Percentiles rank a stretch among this genome's conserved stretches.
phyloP scores from a whole-genome alignment of 345 rosid genomes.

The Linum trigynum region DNA sequence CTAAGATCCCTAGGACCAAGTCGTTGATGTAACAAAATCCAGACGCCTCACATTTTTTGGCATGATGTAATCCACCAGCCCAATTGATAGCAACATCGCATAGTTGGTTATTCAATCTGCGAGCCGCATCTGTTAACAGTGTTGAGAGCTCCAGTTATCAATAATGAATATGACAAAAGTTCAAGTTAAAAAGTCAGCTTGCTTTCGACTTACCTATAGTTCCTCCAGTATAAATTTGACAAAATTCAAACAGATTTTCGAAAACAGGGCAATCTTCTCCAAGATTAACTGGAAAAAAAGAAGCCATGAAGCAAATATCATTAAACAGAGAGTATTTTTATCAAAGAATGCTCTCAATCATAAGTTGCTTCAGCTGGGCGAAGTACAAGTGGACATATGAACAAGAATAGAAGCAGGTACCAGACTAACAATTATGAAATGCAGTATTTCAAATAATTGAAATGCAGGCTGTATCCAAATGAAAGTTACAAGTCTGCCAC shows the following conservation, averaged over 20 bases:
- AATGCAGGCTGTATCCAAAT: too few species aligned
- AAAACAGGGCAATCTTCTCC: constrained; percentile 99
- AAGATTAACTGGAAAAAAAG: constrained; percentile 54
- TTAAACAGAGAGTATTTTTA: neutral
- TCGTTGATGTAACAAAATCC: constrained; percentile 98
- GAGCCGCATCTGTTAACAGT: constrained; percentile 63
- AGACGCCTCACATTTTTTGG: constrained; percentile 94
- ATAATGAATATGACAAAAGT: neutral
- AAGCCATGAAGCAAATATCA: neutral
- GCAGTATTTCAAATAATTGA: too few species aligned
- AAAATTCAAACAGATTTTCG: constrained; percentile 86
- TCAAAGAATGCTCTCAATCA: neutral
- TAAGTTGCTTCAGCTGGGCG: neutral
- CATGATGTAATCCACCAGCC: constrained; percentile 99
- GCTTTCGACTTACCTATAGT: constrained; percentile 60
- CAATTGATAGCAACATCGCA: constrained; percentile 98
- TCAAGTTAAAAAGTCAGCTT: too few species aligned
- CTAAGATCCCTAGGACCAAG: constrained; percentile 89
- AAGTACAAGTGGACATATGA: too few species aligned
- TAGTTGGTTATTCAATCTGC: constrained; percentile 76
- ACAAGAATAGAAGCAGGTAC: too few species aligned
- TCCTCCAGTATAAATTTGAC: constrained; percentile 97
- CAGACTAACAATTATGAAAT: too few species aligned
- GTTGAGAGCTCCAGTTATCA: constrained; percentile 10
- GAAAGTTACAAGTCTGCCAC: too few species aligned